Evolutionary conservation across 495 filamentous ascomycete genomes (phyloP), one percentile per base, ranked within the genome.

Genomic region (Beverwykella pulmonaria): DNA sequence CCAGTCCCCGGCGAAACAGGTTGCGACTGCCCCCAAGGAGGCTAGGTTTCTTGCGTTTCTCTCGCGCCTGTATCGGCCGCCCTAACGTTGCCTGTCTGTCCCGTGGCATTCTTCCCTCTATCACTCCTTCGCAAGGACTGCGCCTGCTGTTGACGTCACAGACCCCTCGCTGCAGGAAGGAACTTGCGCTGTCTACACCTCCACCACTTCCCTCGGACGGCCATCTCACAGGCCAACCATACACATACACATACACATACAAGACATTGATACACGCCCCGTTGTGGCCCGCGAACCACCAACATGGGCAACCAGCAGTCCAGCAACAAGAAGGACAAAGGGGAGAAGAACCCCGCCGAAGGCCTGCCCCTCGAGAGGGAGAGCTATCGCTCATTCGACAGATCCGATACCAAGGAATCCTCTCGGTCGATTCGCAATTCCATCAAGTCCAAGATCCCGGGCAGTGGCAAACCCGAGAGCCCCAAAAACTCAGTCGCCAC

Each of bases 371-470:
- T 75, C 0, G 74, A 73, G 19, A 78, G 93, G 59, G 88, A 90
- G 75, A 88, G 90, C 26, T 94, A 92, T 78, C 91, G 93, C 36
- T 96, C 94, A 23, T 92, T 98, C 77, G 90, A 88, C 75, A 91
- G 90, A 74, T 90, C 93, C 23, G 94, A 98, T 76, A 98, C 94
- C 41, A 92, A 92, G 77, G 95, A 97, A 69, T 98, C 94, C 10
- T 82, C 90, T 22, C 89, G 93, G 53, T 98, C 94, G 0, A 84
- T 98, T 72, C 83, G 87, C 53, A 87, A 83, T 39, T 86, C 86
- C 0, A 84, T 92, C 66, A 80, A 85, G 44, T 90, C 86, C n/a
- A 92, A 94, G 83, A 87, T 93, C 72, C 75, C 87, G 77, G 82
- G 85, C 74, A 75, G 85, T 77, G 58, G 83, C 81, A 83, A 89